These are phyloP conservation scores for Vachellia collinsii DNA, from an alignment of 306 rosid genomes.

Conservation along the genomic window DNA sequence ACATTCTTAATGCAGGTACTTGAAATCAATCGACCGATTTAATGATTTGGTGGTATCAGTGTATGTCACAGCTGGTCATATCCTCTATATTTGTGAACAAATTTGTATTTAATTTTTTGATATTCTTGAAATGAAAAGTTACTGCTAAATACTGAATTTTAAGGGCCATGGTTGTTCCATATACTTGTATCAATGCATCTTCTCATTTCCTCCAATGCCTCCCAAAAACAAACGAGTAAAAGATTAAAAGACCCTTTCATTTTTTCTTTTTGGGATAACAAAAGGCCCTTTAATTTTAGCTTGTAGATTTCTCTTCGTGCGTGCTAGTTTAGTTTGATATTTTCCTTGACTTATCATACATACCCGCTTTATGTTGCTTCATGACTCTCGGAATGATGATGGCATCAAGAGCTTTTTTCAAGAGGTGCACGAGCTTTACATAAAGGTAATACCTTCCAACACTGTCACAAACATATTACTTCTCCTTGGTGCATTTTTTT, in stretches of 20 bases:
- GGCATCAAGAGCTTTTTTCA: slow-evolving; percentile 99
- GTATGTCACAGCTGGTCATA: slow-evolving; percentile 98
- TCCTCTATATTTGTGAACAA: slow-evolving; percentile 52
- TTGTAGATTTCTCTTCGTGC: background rate
- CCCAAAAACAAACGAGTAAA: slow-evolving; percentile 5
- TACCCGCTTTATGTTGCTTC: slow-evolving; percentile 92
- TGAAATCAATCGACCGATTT: slow-evolving; percentile 91
- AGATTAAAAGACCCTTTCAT: slow-evolving; percentile 19
- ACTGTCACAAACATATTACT: slow-evolving; percentile 6
- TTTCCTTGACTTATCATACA: slow-evolving; percentile 76
- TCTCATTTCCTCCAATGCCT: background rate
- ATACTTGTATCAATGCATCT: slow-evolving; percentile 12
- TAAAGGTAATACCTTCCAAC: slow-evolving; percentile 62
- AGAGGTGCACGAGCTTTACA: slow-evolving; percentile 96
- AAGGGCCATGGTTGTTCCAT: background rate
- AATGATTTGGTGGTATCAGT: slow-evolving; percentile 91
- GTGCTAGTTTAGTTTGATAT: slow-evolving; percentile 14
- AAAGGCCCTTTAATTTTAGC: slow-evolving; percentile 25
- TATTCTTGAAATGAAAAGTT: slow-evolving; percentile 16
- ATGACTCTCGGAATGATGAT: slow-evolving; percentile 94
- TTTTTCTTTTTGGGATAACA: no score
- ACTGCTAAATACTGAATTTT: slow-evolving; percentile 19
- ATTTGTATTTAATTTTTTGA: slow-evolving; percentile 16
- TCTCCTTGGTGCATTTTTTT: slow-evolving; percentile 11
- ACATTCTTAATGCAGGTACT: slow-evolving; percentile 70